Percentiles rank a stretch among this genome's conserved stretches.
Conservation (phyloP, 1,139 yeast genomes). For the Diutina scorzettiae region DNA sequence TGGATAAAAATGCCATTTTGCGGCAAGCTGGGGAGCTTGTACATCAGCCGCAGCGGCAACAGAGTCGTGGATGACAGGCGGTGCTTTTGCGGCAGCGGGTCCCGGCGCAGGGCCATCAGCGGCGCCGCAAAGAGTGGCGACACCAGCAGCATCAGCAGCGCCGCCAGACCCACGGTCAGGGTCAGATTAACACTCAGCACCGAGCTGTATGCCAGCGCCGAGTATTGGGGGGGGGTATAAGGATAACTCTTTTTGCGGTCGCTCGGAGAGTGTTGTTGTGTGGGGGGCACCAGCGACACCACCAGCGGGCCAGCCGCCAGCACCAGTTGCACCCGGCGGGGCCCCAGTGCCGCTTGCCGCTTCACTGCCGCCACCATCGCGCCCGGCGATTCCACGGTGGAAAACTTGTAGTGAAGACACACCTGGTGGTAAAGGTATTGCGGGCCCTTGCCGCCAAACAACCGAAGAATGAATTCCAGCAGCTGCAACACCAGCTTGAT, state of each 20-base stretch:
- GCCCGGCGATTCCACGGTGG: neutral
- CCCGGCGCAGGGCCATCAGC: neutral
- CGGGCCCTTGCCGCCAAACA: conserved; percentile 3
- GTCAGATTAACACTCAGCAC: neutral
- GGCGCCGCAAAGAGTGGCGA: conserved; percentile 4
- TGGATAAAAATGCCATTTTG: conserved; percentile 4
- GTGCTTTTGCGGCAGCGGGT: neutral
- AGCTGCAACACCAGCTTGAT: conserved; percentile 1
- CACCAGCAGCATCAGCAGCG: conserved; percentile 4
- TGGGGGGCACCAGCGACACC: neutral
- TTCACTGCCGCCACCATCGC: neutral
- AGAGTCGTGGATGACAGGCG: neutral
- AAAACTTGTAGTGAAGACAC: conserved; percentile 1
- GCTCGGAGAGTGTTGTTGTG: neutral
- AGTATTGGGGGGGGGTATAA: neutral
- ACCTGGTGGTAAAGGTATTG: conserved; percentile 4
- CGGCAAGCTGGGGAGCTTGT: conserved; percentile 2
- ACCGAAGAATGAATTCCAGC: conserved; percentile 2
- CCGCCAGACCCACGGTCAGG: conserved; percentile 2
- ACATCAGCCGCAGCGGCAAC: neutral
- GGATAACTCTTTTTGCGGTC: conserved; percentile 3
- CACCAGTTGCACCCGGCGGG: neutral
- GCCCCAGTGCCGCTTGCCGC: neutral
- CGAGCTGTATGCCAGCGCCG: neutral
- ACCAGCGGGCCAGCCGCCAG: neutral